These are phyloP conservation scores for Candida tammaniensis DNA, from an alignment of 805 yeast species.

Conservation along the genomic window DNA sequence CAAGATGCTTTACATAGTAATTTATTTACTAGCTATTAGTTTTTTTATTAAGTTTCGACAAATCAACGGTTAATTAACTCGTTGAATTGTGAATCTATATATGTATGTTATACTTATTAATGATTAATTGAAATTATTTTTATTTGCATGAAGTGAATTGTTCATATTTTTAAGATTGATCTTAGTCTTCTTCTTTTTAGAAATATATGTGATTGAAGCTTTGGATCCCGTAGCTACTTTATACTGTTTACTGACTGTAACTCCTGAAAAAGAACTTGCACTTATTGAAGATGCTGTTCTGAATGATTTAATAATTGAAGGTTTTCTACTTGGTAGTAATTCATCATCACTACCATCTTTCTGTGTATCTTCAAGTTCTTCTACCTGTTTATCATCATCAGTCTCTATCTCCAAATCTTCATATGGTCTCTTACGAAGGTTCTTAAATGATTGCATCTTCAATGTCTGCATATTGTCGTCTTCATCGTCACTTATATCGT, in stretches of 20 bases:
- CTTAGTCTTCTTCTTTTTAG: slow-evolving; percentile 27
- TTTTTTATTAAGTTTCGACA: too few species aligned
- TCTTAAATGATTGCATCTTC: slow-evolving; percentile 34
- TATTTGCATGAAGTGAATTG: slow-evolving; percentile 1
- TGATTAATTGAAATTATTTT: too few species aligned
- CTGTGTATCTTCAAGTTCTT: slow-evolving; percentile 15
- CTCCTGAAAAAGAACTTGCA: slow-evolving; percentile 46
- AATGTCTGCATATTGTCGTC: slow-evolving; percentile 48
- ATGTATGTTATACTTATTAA: too few species aligned
- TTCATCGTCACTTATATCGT: slow-evolving; percentile 33
- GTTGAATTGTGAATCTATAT: too few species aligned
- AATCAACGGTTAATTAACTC: too few species aligned
- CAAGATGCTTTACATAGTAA: slow-evolving; percentile 41
- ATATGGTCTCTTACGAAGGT: slow-evolving; percentile 21
- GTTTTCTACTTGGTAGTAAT: slow-evolving; percentile 40
- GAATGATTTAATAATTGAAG: slow-evolving; percentile 49
- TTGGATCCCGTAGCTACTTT: slow-evolving; percentile 54
- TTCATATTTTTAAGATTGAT: slow-evolving; percentile 12
- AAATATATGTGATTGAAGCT: slow-evolving; percentile 57
- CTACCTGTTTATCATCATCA: slow-evolving; percentile 14
- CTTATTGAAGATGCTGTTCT: slow-evolving; percentile 38
- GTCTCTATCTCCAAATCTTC: slow-evolving; percentile 24
- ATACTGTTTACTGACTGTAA: slow-evolving; percentile 51
- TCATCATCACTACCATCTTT: slow-evolving; percentile 28
- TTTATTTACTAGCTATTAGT: too few species aligned